Conservation (phyloP, 768 basidiomycete species). For the Pulveroboletus frians region DNA sequence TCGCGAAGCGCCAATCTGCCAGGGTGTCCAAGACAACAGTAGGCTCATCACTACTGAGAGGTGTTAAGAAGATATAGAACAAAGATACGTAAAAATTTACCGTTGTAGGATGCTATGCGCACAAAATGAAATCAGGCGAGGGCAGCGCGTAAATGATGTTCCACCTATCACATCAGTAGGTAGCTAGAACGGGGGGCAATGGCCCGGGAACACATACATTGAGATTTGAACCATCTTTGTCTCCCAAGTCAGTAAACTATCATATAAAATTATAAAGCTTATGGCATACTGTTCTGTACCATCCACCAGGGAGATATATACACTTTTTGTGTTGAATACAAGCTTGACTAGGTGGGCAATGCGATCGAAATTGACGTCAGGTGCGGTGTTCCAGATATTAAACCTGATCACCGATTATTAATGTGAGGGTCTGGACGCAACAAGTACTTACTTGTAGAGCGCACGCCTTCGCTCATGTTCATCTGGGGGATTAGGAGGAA, state of each 20-base stretch:
- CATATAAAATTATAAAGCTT: conserved; percentile 1
- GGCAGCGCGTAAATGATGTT: conserved; percentile 37
- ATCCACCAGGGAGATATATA: conserved; percentile 79
- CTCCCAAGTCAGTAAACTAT: conserved; percentile 7
- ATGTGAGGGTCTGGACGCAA: not conserved
- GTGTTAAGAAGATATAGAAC: conserved; percentile 2
- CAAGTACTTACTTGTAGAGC: conserved; percentile 63
- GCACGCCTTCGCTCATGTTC: conserved; percentile 80
- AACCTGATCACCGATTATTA: conserved; percentile 47
- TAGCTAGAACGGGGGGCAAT: not conserved
- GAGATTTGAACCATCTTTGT: conserved; percentile 81
- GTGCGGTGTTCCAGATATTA: conserved; percentile 82
- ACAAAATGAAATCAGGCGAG: conserved; percentile 69
- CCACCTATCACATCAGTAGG: conserved; percentile 36
- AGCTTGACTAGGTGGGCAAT: conserved; percentile 90
- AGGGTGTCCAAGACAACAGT: conserved; percentile 76
- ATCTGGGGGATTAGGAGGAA: conserved; percentile 79
- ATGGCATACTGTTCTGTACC: conserved; percentile 69
- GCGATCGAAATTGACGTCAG: conserved; percentile 88
- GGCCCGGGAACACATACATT: conserved; percentile 50
- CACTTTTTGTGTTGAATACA: conserved; percentile 87
- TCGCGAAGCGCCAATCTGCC: conserved; percentile 83
- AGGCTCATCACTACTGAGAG: conserved; percentile 72
- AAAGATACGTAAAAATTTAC: conserved; percentile 31
- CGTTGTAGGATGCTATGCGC: conserved; percentile 78